These are phyloP conservation scores for Takashimella koratensis DNA, from an alignment of 1,284 basidiomycete genomes.

Conservation along the genomic window DNA sequence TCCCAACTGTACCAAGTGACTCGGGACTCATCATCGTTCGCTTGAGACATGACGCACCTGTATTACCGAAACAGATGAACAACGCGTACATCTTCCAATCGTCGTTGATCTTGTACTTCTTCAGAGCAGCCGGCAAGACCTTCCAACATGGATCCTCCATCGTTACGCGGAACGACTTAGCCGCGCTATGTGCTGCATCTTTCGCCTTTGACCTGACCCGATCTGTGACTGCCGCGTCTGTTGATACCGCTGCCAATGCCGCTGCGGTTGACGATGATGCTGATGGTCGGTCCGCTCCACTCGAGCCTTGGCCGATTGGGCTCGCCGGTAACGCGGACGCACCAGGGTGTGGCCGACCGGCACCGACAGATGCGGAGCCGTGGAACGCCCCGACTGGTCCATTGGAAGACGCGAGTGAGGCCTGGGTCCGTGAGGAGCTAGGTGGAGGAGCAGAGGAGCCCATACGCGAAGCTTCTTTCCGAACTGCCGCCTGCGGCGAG, in stretches of 20 bases:
- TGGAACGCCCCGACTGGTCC: background rate
- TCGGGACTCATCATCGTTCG: too few relatives aligned
- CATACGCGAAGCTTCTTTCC: constrained; percentile 11
- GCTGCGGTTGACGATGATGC: background rate
- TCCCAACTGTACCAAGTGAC: too few relatives aligned
- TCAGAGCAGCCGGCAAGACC: constrained; percentile 92
- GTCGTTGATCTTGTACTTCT: constrained; percentile 98
- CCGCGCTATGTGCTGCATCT: constrained; percentile 41
- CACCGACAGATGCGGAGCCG: background rate
- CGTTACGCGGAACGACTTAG: constrained; percentile 57
- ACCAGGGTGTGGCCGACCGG: background rate
- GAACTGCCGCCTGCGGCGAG: constrained; percentile 18
- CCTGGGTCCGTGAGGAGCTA: constrained; percentile 1
- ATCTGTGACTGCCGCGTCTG: background rate
- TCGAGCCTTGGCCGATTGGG: background rate
- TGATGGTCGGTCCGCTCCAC: background rate
- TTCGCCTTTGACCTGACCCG: constrained; percentile 14
- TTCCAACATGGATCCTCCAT: constrained; percentile 98
- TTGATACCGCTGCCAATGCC: background rate
- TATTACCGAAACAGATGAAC: constrained; percentile 95
- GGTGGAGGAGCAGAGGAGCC: constrained; percentile 13
- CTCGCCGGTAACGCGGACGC: background rate
- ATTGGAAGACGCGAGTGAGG: background rate
- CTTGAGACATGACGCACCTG: too few relatives aligned
- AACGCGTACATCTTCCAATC: constrained; percentile 98